phyloP scores from a whole-genome alignment of 768 basidiomycete species.

The Termitomyces sp. region DNA sequence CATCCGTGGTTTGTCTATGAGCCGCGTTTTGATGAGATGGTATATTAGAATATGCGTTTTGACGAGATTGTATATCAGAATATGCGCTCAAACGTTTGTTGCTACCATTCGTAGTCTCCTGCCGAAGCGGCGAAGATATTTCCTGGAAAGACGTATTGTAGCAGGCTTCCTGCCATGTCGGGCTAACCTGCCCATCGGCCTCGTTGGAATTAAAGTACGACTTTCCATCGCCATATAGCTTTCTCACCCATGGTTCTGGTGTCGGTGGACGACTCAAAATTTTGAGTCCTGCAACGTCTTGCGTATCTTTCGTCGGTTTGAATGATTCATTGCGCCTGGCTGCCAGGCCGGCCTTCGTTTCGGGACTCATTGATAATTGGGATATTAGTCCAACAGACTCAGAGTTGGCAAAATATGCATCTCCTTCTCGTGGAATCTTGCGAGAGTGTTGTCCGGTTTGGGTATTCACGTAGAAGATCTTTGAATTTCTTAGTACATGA shows the following conservation, averaged over 20 bases:
- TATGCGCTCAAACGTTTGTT: constrained; percentile 57
- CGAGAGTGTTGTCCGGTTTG: constrained; percentile 77
- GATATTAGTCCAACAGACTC: constrained; percentile 59
- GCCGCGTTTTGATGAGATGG: constrained; percentile 40
- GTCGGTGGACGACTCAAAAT: constrained; percentile 57
- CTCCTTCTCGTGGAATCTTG: constrained; percentile 76
- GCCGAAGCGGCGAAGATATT: constrained; percentile 21
- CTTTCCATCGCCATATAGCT: constrained; percentile 77
- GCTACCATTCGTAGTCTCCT: constrained; percentile 27
- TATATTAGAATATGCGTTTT: constrained; percentile 62
- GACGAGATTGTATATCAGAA: constrained; percentile 61
- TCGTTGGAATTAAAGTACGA: constrained; percentile 79
- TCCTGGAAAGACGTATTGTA: constrained; percentile 12
- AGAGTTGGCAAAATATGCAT: constrained; percentile 58
- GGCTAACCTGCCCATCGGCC: constrained; percentile 59
- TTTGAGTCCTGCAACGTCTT: constrained; percentile 54
- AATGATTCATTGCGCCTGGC: constrained; percentile 36
- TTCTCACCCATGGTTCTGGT: constrained; percentile 83
- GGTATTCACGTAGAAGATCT: constrained; percentile 96
- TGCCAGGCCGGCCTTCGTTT: constrained; percentile 48
- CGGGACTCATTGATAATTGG: constrained; percentile 51
- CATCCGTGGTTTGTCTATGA: constrained; percentile 25
- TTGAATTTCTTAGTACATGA: neutral
- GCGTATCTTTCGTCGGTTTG: constrained; percentile 33
- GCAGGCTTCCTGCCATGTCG: constrained; percentile 56